Base-by-base conservation (phyloP, 2,329 filamentous ascomycete species). In the Teratosphaeria viscida region DNA sequence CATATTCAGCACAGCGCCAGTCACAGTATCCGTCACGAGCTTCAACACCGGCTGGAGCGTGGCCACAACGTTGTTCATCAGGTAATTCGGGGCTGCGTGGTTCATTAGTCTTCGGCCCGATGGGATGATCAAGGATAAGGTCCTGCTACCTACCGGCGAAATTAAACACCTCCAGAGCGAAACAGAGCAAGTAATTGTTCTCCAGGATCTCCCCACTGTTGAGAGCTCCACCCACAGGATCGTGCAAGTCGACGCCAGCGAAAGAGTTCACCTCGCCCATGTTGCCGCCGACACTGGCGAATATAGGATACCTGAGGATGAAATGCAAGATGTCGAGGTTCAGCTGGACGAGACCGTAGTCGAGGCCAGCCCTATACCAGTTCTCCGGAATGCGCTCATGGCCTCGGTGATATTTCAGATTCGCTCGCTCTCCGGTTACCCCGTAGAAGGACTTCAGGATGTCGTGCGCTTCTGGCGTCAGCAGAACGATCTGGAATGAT, bases 101-200 rank as follows among this genome's bases (percentile, higher is more conserved):
- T 14, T n/a, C 16, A 5, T 43, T 16, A 43, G 37, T 43, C 37
- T n/a, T 43, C 16, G 37, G 37, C 11, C 11, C 16, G 37, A 43
- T 43, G 12, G 5, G 37, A n/a, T n/a, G 37, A 5, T 43, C 16
- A 32, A 32, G 29, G 11, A 23, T 23, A 23, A 23, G 23, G 23
- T 23, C 23, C 23, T 23, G 23, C 2, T 14, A 43, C 37, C 6
- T n/a, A 43, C 37, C 37, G 52, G 69, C 70, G 0, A 68, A 67
- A 61, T 71, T 70, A 56, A 72, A 62, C 10, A 72, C 56, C 37
- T 73, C 54, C 26, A 72, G 62, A 3, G 66, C 66, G 61, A 75
- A 73, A 61, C 74, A 76, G 2, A 72, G 62, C 1, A 75, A 67
- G 57, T 73, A 73, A 66, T 75, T 73, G 16, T 68, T 70, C 54